Base-by-base conservation (phyloP, 331 rosid species). In the Dryas integrifolia region DNA sequence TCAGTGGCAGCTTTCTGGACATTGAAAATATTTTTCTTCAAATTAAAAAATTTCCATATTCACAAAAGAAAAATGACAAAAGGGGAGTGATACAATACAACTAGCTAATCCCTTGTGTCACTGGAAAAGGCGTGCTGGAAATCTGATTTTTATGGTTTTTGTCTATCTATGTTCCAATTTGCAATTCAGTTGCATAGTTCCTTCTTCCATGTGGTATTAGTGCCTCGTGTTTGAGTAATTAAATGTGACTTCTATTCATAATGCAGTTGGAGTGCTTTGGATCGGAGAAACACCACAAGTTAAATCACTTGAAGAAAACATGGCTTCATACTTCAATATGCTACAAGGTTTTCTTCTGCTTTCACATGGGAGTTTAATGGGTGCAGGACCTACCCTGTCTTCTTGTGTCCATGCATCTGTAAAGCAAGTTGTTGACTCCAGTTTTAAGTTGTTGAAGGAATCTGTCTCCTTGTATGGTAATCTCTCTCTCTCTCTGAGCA, bases 211-310 rank as follows among this genome's bases (percentile, higher is more conserved):
- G 44, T 72, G 70, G 18, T 48, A 5, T 18, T 18, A 46, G 14
- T 35, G 48, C 62, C 64, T 58, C 39, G 41, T 24, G 69, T 53
- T 60, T 50, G 14, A 70, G 76, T 78, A 43, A 56, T 59, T 72
- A 65, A 66, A 48, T 70, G 21, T 65, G 56, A 58, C 35, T 59
- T 73, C 10, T 57, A 47, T 74, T 70, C 60, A 30, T 73, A 73
- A 4, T 82, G 83, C 76, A 95, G 99, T 77, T 67, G 99, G 99
- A 81, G 86, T 95, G 96, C 88, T 95, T 71, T 95, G 97, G 99
- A 84, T 81, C 16, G 96, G 96, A 77, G 91, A 85, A 16, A 64
- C 76, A 47, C 90, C 82, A 2, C 83, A 79, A 15, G 76, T 67
- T 38, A 88, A 59, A 77, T 88, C 86, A 82, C 63, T 95, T 61